These are phyloP conservation scores for Brassica rapa DNA, from an alignment of 345 rosid genomes.

Conservation along the genomic window DNA sequence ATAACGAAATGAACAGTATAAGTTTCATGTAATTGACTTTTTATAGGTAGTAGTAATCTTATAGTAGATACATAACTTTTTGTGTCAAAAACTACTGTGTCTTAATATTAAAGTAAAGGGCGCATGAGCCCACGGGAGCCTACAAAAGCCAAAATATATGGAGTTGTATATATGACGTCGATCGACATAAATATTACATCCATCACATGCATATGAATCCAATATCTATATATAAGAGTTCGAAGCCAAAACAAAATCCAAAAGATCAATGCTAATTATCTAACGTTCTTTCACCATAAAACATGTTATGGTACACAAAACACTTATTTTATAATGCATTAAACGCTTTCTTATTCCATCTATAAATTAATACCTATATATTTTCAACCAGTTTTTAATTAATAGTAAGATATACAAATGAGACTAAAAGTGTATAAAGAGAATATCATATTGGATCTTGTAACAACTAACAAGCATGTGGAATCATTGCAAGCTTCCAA, in stretches of 20 bases:
- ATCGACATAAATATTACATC: conserved; percentile 3
- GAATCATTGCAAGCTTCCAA: conserved; percentile 41
- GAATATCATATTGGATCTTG: conserved; percentile 21
- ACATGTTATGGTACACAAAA: neutral
- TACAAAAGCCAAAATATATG: conserved; percentile 31
- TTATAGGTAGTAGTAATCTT: neutral
- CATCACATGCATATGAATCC: conserved; percentile 23
- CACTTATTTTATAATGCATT: neutral
- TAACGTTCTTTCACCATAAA: neutral
- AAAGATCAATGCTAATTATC: neutral
- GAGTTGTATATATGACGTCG: conserved; percentile 16
- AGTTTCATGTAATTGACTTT: conserved; percentile 36
- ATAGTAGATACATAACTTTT: conserved; percentile 24
- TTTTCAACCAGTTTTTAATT: neutral
- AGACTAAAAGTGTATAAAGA: conserved; percentile 10
- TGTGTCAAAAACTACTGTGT: conserved; percentile 30
- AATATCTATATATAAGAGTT: neutral
- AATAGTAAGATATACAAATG: neutral
- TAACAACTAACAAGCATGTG: conserved; percentile 39
- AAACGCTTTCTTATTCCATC: neutral
- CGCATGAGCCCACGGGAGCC: conserved; percentile 29
- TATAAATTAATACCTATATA: neutral
- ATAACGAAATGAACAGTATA: conserved; percentile 35
- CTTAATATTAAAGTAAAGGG: conserved; percentile 36
- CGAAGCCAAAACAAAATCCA: neutral